Percentiles rank a stretch among this genome's conserved stretches.
phyloP scores from a whole-genome alignment of 2,329 filamentous ascomycete genomes.

The Xylaria sp. region DNA sequence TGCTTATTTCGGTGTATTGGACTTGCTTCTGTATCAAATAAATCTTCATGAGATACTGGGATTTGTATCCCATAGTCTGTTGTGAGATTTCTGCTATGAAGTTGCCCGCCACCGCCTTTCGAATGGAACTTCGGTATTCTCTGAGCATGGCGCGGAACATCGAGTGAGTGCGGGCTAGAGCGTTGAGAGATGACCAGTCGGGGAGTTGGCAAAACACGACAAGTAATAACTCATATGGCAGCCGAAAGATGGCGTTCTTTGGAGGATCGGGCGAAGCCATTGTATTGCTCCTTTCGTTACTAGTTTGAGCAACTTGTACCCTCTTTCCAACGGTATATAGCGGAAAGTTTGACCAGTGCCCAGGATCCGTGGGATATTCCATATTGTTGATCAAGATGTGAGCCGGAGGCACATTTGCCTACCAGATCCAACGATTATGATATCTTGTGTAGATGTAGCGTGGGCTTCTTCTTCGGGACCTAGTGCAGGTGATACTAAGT shows the following conservation, averaged over 20 bases:
- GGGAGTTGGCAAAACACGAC: neutral
- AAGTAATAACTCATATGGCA: constrained; percentile 2
- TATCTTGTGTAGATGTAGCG: neutral
- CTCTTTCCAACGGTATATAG: neutral
- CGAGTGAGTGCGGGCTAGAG: neutral
- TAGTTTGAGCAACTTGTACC: neutral
- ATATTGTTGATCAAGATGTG: neutral
- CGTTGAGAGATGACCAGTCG: neutral
- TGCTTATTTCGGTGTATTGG: neutral
- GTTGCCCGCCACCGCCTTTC: neutral
- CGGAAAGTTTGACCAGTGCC: neutral
- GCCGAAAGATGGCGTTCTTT: neutral
- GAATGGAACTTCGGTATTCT: neutral
- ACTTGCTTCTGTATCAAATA: neutral
- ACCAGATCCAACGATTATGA: neutral
- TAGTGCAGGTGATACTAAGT: too few species aligned
- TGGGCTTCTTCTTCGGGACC: neutral
- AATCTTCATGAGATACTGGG: neutral
- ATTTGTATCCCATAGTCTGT: neutral
- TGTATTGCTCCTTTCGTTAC: neutral
- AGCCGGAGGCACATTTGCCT: neutral
- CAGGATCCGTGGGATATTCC: neutral
- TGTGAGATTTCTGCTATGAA: neutral
- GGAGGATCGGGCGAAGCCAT: neutral
- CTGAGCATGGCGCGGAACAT: neutral